phyloP scores from a whole-genome alignment of 306 rosid species.

The Glycyrrhiza uralensis region DNA sequence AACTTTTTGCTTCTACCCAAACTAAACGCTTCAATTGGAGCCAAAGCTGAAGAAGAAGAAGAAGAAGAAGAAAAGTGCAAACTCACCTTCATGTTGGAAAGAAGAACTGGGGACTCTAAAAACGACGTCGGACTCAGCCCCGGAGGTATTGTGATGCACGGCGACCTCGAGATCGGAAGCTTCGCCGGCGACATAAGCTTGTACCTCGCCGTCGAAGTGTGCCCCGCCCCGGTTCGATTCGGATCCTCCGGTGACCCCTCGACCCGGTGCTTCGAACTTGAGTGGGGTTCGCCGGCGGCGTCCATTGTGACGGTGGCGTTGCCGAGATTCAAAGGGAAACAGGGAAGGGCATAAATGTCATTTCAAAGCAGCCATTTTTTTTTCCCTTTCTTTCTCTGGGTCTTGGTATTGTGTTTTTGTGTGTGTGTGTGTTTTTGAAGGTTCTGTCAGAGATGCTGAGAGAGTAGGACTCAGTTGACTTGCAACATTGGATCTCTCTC shows the following conservation, averaged over 20 bases:
- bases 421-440: slow-evolving; percentile 14
- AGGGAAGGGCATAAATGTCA: slow-evolving; percentile 52
- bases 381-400: not conserved
- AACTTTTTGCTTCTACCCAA: not conserved
- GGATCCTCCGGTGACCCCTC: slow-evolving; percentile 31
- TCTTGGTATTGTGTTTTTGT: too few relatives aligned
- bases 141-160: slow-evolving; percentile 77
- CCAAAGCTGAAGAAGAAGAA: not conserved
- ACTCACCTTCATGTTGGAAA: slow-evolving; percentile 81
- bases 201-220: slow-evolving; percentile 55
- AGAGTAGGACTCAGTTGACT: slow-evolving; percentile 50
- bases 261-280: slow-evolving; percentile 23
- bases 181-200: slow-evolving; percentile 88
- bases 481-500: slow-evolving; percentile 34
- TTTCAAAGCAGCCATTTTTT: not conserved
- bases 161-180: slow-evolving; percentile 96
- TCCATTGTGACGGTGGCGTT: slow-evolving; percentile 40
- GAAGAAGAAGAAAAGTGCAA: not conserved
- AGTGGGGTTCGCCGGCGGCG: slow-evolving; percentile 19
- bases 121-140: slow-evolving; percentile 86
- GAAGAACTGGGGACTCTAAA: slow-evolving; percentile 85
- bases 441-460: slow-evolving; percentile 34
- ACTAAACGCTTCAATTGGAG: slow-evolving; percentile 1
- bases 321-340: not conserved
- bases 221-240: slow-evolving; percentile 27